These are phyloP conservation scores for Eremothecium coryli DNA, from an alignment of 1,139 yeast species.

Conservation along the genomic window DNA sequence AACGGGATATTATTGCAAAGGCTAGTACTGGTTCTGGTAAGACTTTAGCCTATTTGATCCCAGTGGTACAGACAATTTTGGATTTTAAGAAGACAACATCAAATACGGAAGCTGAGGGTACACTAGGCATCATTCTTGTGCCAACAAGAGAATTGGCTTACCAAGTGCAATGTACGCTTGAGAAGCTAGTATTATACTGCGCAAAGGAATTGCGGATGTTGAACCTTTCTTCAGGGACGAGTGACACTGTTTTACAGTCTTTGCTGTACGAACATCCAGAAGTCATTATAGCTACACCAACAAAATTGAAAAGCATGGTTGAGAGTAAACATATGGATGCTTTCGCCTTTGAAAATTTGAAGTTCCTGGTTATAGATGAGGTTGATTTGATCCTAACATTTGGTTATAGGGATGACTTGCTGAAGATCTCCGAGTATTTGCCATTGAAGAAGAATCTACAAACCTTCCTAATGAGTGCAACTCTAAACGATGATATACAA, in stretches of 20 bases:
- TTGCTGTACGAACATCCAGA: slow-evolving; percentile 68
- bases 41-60: slow-evolving; percentile 75
- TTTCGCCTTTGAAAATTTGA: slow-evolving; percentile 45
- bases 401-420: slow-evolving; percentile 83
- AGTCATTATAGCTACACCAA: slow-evolving; percentile 80
- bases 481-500: slow-evolving; percentile 78
- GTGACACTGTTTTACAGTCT: slow-evolving; percentile 65
- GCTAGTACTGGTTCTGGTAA: slow-evolving; percentile 91
- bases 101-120: slow-evolving; percentile 31
- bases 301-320: slow-evolving; percentile 55
- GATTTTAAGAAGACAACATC: slow-evolving; percentile 27
- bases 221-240: slow-evolving; percentile 64
- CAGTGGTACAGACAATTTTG: slow-evolving; percentile 63
- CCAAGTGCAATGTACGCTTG: slow-evolving; percentile 69
- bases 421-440: slow-evolving; percentile 50
- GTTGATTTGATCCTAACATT: slow-evolving; percentile 86
- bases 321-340: slow-evolving; percentile 35
- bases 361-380: slow-evolving; percentile 82
- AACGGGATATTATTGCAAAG: slow-evolving; percentile 77
- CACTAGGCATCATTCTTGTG: slow-evolving; percentile 55
- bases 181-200: slow-evolving; percentile 61
- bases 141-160: slow-evolving; percentile 81
- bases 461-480: slow-evolving; percentile 94
- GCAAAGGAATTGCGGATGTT: slow-evolving; percentile 56
- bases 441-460: slow-evolving; percentile 73